Conservation (phyloP, 805 yeast species). For the Clavispora phyllophila region DNA sequence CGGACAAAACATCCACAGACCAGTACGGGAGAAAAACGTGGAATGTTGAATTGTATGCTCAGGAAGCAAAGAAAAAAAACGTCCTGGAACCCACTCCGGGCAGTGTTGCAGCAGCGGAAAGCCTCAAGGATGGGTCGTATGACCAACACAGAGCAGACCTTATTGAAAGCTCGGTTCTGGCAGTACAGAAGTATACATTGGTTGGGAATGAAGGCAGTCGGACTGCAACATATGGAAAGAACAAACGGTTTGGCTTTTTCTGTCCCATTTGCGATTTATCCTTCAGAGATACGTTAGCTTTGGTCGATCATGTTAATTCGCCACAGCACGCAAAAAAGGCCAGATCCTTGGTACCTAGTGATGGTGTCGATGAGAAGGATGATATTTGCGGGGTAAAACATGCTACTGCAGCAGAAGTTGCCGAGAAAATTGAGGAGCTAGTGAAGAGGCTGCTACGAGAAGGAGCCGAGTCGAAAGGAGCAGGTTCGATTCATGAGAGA, state of each 20-base stretch:
- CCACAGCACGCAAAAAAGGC: constrained; percentile 48
- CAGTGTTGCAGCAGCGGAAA: constrained; percentile 1
- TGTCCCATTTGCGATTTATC: constrained; percentile 79
- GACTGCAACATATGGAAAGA: constrained; percentile 21
- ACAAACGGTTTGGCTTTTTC: constrained; percentile 75
- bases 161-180: constrained; percentile 25
- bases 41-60: constrained; percentile 63
- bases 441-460: constrained; percentile 21
- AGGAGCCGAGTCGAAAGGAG: constrained; percentile 6
- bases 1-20: constrained; percentile 27
- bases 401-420: constrained; percentile 32
- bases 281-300: constrained; percentile 76
- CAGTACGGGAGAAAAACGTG: constrained; percentile 66
- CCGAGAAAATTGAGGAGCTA: constrained; percentile 23
- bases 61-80: constrained; percentile 32
- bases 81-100: constrained; percentile 2
- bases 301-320: constrained; percentile 78
- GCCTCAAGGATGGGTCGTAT: constrained; percentile 5
- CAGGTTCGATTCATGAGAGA: constrained; percentile 34
- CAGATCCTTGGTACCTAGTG: constrained; percentile 20
- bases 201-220: constrained; percentile 19
- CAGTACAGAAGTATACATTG: constrained; percentile 32
- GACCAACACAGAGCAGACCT: constrained; percentile 29
- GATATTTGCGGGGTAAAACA: constrained; percentile 28
- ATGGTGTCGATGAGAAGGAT: constrained; percentile 3